phyloP scores from a whole-genome alignment of 495 filamentous ascomycete species.

The Corynascus novoguineensis region DNA sequence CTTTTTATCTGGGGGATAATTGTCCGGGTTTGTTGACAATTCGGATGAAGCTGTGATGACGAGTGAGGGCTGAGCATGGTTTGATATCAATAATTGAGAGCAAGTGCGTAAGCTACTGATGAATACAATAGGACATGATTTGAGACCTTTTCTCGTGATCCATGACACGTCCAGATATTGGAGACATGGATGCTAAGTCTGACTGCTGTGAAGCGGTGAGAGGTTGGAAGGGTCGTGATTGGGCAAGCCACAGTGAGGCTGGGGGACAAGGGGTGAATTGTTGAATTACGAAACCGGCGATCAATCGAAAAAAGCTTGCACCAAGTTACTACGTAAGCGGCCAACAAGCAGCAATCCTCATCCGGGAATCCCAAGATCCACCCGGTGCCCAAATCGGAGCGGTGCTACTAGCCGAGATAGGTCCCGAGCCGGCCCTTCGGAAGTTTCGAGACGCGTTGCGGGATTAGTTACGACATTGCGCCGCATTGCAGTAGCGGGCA shows the following conservation, averaged over 20 bases:
- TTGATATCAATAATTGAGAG: not conserved
- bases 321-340: not conserved
- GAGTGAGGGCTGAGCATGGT: not conserved
- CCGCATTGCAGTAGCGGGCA: too few relatives aligned
- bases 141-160: too few relatives aligned
- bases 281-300: too few relatives aligned
- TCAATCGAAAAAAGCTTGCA: not conserved
- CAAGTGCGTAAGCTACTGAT: not conserved
- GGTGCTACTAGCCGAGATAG: constrained; percentile 1
- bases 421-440: constrained; percentile 8
- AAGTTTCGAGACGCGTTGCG: constrained; percentile 3
- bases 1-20: not conserved
- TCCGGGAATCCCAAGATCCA: not conserved
- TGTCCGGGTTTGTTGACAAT: not conserved
- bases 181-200: too few relatives aligned
- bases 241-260: constrained; percentile 14
- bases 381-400: not conserved
- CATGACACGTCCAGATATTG: too few relatives aligned
- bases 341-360: not conserved
- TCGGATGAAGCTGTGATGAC: not conserved
- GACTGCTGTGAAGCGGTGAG: too few relatives aligned
- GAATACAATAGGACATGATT: too few relatives aligned
- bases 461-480: too few relatives aligned
- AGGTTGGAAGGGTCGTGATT: too few relatives aligned
- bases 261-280: not conserved